Conservation (phyloP, 2,329 filamentous ascomycete genomes). For the Teratosphaeria gauchensis region DNA sequence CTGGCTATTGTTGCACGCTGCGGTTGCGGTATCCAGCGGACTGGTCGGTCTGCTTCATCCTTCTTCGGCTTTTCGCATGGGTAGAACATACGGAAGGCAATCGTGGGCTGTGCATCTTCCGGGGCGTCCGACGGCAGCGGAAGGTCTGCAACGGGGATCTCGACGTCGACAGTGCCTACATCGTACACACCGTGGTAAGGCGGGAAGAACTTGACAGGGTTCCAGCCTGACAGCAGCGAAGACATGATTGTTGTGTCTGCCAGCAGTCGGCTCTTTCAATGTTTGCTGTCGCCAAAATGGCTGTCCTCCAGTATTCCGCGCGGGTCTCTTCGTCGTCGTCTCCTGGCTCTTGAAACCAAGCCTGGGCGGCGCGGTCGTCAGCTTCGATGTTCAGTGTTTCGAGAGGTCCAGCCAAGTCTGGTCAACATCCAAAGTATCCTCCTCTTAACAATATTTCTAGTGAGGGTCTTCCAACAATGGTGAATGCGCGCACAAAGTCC, state of each 20-base stretch:
- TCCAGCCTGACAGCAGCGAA: conserved; percentile 41
- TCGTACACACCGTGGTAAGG: conserved; percentile 67
- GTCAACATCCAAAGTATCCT: background rate
- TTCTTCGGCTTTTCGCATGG: conserved; percentile 44
- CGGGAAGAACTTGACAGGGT: conserved; percentile 62
- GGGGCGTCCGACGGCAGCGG: conserved; percentile 48
- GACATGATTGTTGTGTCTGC: conserved; percentile 20
- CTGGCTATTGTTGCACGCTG: conserved; percentile 65
- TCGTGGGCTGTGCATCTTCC: conserved; percentile 52
- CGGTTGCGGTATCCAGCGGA: conserved; percentile 69
- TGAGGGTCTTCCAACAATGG: background rate
- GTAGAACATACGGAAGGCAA: conserved; percentile 77
- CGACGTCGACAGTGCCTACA: conserved; percentile 71
- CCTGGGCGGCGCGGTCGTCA: background rate
- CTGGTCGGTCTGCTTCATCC: conserved; percentile 43
- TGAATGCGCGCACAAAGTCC: background rate
- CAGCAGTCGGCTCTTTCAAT: background rate
- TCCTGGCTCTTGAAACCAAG: background rate
- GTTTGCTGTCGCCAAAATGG: background rate
- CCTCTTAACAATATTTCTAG: background rate
- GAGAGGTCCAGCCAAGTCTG: background rate
- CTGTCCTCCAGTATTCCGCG: background rate
- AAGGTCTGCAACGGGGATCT: conserved; percentile 56
- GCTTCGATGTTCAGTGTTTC: background rate
- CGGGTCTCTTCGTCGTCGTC: background rate